Evolutionary conservation across 73 alveolate genomes (phyloP), one percentile per base, ranked within the genome.

Genomic region (Paraurostyla sp.): DNA sequence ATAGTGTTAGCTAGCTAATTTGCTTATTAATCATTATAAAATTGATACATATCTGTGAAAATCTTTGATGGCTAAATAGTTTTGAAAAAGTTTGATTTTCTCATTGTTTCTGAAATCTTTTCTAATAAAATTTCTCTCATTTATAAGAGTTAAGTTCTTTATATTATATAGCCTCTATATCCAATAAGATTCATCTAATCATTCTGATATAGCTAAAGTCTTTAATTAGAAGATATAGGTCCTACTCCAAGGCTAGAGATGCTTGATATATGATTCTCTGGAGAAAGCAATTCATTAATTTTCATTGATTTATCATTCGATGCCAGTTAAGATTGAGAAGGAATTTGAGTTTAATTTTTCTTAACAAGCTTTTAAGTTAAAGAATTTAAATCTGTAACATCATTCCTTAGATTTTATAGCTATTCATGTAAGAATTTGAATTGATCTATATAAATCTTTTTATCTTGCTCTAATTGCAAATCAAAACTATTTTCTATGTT

Each of bases 31-130:
- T 65, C 82, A 38, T 36, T 65, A 40, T 73, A 73, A 49, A 45
- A 73, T 30, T 73, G 71, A 48, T 73, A 73, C 87, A 73, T 73
- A 36, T 73, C 87, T 6, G 68, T 73, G 87, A 73, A 73, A 13
- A 73, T 42, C 38, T 73, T 73, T 29, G 41, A 48, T 11, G 87
- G 87, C 50, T 13, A 3, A 48, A 73, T 73, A 32, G 43, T 45
- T 48, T 73, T 73, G 29, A 43, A 73, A n/a, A 73, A 15, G 29
- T 51, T 50, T 13, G 73, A 7, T 48, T 73, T 73, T 50, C 36
- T 50, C 87, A 73, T 73, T 2, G 56, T 48, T 29, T 73, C 87
- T 7, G 45, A 2, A 3, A 73, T 50, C 52, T 73, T 73, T 23
- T 73, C 87, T 22, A 48, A 7, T 0, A 73, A 22, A 43, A 50